Evolutionary conservation across 2,329 filamentous ascomycete genomes (phyloP).

Genomic region (Cladorrhinum sp.): DNA sequence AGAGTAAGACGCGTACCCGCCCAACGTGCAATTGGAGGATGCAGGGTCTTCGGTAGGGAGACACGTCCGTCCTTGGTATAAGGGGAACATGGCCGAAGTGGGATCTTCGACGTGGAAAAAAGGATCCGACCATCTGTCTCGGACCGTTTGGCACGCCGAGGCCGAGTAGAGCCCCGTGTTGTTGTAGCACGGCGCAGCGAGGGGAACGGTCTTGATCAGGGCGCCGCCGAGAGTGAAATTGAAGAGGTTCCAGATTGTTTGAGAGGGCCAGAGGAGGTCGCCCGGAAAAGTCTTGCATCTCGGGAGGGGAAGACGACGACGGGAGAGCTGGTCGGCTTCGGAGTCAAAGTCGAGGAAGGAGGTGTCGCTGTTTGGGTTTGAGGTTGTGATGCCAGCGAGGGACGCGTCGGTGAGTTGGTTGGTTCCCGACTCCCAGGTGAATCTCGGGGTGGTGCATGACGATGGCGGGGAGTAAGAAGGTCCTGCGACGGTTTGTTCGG

Average conservation of each 20-base stretch:
- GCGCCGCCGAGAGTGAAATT: slow-evolving; percentile 28
- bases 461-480: neutral
- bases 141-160: slow-evolving; percentile 31
- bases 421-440: neutral
- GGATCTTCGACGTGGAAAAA: slow-evolving; percentile 33
- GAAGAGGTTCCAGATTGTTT: slow-evolving; percentile 29
- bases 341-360: neutral
- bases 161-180: slow-evolving; percentile 30
- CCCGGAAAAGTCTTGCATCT: slow-evolving; percentile 34
- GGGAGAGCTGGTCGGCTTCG: neutral
- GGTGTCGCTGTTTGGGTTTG: neutral
- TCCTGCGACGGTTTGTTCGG: neutral
- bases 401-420: no score
- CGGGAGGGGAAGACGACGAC: neutral
- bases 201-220: slow-evolving; percentile 35
- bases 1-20: slow-evolving; percentile 39
- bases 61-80: slow-evolving; percentile 40
- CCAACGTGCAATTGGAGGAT: slow-evolving; percentile 33
- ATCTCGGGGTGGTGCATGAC: neutral
- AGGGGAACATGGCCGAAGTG: slow-evolving; percentile 40
- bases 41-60: slow-evolving; percentile 26
- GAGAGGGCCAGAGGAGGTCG: slow-evolving; percentile 32
- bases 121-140: slow-evolving; percentile 25
- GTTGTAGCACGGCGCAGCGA: slow-evolving; percentile 35
- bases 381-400: neutral